Percentiles rank a stretch among this genome's conserved stretches.
phyloP scores from a whole-genome alignment of 169 alveolate species.

The Eimeria brunetti region DNA sequence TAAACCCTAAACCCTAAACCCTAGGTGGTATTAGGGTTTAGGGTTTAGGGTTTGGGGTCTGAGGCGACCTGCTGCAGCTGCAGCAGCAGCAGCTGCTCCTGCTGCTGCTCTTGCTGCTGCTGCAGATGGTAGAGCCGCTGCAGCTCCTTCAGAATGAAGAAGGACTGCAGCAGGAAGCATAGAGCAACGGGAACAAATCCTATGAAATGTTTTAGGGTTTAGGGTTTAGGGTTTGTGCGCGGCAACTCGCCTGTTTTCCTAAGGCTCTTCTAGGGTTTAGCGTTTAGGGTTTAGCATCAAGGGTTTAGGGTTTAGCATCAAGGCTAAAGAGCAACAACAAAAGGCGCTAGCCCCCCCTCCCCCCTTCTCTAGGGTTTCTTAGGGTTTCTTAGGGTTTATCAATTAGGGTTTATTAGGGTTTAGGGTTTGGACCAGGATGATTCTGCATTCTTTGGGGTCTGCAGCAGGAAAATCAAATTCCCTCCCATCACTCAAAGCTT shows the following conservation, averaged over 20 bases:
- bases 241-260: too few species aligned
- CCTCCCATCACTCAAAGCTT: background rate
- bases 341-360: too few species aligned
- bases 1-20: background rate
- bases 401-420: background rate
- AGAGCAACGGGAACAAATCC: background rate
- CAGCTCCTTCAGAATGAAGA: background rate
- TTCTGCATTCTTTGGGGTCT: background rate
- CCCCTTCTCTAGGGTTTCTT: too few species aligned
- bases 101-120: too few species aligned
- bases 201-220: background rate
- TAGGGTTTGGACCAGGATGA: conserved; percentile 12
- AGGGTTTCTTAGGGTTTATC: background rate
- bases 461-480: conserved; percentile 19
- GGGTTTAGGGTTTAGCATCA: background rate
- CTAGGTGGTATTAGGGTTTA: too few species aligned
- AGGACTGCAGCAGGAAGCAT: background rate
- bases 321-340: too few species aligned
- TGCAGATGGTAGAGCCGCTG: background rate
- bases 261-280: background rate
- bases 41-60: conserved; percentile 19
- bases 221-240: conserved; percentile 27
- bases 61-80: background rate
- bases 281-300: background rate
- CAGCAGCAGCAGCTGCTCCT: too few species aligned